Evolutionary conservation across 495 filamentous ascomycete species (phyloP), one percentile per base, ranked within the genome.

Genomic region (Daldinia vernicosa): DNA sequence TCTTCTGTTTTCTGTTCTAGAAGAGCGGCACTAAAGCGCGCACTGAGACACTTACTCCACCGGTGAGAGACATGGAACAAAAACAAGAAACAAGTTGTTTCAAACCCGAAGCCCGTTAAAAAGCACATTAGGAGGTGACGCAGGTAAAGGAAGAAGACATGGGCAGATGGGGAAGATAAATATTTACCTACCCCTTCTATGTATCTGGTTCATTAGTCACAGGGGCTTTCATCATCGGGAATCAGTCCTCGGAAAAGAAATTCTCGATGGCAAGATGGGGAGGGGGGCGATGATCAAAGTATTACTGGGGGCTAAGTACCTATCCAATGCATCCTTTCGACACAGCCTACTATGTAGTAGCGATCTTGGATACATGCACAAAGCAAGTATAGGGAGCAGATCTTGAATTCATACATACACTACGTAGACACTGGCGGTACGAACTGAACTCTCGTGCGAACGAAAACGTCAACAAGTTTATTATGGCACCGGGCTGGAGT

Each of bases 11-110:
- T 24, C 8, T 47, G 43, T 47, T 47, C 43, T 24, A 24, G 43
- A 47, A 47, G 19, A 24, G 19, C 43, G 19, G 19, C 43, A 47
- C 43, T 24, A 47, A 47, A 47, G 9, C 19, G 17, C 43, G 22
- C 15, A 47, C 17, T 47, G 43, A 47, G 43, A 47, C 43, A 47
- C n/a, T n/a, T 47, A 17, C 57, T 62, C 43, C 40, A 52, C 43
- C 28, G 53, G 17, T 28, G 45, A 19, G 45, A 43, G 14, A 33
- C 19, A 64, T 27, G 35, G 50, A 51, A 55, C 4, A 24, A 56
- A 53, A 26, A 14, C 43, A 64, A 17, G 35, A 56, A 55, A 39
- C 27, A 45, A 68, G 37, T 53, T 32, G 47, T 60, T 65, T 65
- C 45, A 63, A 47, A 50, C n/a, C 4, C 14, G 6, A 15, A 30